Conservation (phyloP, 345 rosid species). For the Excoecaria agallocha region DNA sequence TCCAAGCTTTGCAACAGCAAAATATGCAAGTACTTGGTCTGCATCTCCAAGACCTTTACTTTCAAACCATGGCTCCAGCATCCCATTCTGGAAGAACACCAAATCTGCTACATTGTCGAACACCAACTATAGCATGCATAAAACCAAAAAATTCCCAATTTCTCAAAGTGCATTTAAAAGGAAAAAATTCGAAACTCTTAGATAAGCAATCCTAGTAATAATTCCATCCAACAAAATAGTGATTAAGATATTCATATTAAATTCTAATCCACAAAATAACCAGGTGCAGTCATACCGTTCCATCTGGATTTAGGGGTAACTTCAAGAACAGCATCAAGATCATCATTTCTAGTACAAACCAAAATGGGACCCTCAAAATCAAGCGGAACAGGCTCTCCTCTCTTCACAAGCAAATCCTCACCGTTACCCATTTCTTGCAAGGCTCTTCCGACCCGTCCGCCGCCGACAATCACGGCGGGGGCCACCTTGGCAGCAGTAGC, state of each 20-base stretch:
- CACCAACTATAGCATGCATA: conserved; percentile 13
- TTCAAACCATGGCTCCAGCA: conserved; percentile 96
- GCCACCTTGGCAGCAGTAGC: conserved; percentile 49
- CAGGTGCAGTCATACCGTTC: conserved; percentile 52
- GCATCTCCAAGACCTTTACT: conserved; percentile 75
- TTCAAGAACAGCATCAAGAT: conserved; percentile 86
- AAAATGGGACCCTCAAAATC: conserved; percentile 87
- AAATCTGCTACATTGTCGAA: conserved; percentile 68
- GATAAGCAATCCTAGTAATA: neutral
- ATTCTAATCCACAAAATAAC: neutral
- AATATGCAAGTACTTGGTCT: conserved; percentile 87
- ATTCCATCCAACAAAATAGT: neutral
- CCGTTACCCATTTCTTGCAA: conserved; percentile 82
- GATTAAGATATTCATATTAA: neutral
- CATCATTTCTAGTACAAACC: conserved; percentile 95
- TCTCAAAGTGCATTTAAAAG: neutral
- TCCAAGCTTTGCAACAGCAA: conserved; percentile 91
- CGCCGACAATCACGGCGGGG: conserved; percentile 92
- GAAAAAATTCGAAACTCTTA: neutral
- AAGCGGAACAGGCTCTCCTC: conserved; percentile 82
- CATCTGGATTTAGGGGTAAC: conserved; percentile 78
- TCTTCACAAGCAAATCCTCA: conserved; percentile 75
- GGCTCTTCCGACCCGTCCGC: conserved; percentile 91
- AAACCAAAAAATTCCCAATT: neutral
- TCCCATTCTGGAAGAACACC: conserved; percentile 97